A percentile compares a stretch with the other conserved stretches of the same genome.
These are phyloP conservation scores for Trichosporon sp. DNA, from an alignment of 1,284 basidiomycete genomes.

Conservation along the genomic window DNA sequence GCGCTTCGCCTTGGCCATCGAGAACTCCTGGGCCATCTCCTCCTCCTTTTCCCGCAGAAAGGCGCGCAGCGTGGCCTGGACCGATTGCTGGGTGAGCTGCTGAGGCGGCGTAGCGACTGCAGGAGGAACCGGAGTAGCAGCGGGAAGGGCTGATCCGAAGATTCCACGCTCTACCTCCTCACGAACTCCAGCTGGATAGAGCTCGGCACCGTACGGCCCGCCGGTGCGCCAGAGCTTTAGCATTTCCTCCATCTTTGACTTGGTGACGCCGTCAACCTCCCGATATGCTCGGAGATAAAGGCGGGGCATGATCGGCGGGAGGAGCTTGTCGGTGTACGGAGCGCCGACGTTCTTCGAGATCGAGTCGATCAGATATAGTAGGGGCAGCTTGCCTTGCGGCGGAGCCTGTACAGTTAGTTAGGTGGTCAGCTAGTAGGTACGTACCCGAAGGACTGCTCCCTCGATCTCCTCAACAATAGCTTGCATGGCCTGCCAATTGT, in stretches of 20 bases:
- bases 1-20: slow-evolving; percentile 34
- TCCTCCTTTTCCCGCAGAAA: slow-evolving; percentile 44
- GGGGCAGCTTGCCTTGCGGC: slow-evolving; percentile 87
- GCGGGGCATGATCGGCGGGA: slow-evolving; percentile 68
- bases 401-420: slow-evolving; percentile 66
- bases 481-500: slow-evolving; percentile 71
- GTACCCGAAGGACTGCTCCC: slow-evolving; percentile 69
- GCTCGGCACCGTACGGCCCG: slow-evolving; percentile 72
- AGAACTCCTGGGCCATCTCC: slow-evolving; percentile 42
- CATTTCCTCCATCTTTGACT: slow-evolving; percentile 94
- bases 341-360: slow-evolving; percentile 92
- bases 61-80: slow-evolving; percentile 39
- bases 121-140: background rate
- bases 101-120: background rate
- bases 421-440: background rate
- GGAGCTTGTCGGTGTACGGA: slow-evolving; percentile 81
- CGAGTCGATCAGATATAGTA: slow-evolving; percentile 93
- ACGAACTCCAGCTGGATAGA: slow-evolving; percentile 60
- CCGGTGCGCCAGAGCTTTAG: slow-evolving; percentile 87
- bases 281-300: slow-evolving; percentile 83
- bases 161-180: slow-evolving; percentile 49
- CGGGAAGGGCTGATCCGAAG: slow-evolving; percentile 39
- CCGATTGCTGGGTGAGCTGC: slow-evolving; percentile 28
- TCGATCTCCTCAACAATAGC: slow-evolving; percentile 87
- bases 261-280: slow-evolving; percentile 77